A percentile compares a stretch with the other conserved stretches of the same genome.
These are phyloP conservation scores for Skeletonema marinoi DNA, from an alignment of 108 stramenopile genomes.

Conservation along the genomic window DNA sequence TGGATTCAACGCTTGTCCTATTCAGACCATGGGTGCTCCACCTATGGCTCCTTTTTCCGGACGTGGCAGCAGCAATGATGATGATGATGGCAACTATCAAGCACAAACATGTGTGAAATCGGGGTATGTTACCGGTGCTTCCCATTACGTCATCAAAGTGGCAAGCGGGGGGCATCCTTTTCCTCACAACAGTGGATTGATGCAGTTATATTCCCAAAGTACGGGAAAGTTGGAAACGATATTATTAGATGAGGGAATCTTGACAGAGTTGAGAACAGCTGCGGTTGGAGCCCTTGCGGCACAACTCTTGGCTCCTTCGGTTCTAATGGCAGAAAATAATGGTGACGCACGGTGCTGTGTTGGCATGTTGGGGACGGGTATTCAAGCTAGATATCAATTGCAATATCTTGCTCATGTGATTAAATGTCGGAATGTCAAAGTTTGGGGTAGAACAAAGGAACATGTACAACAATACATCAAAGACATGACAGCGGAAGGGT, in stretches of 20 bases:
- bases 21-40: conserved; percentile 72
- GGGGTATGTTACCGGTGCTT: conserved; percentile 62
- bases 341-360: conserved; percentile 17
- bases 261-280: conserved; percentile 77
- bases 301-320: conserved; percentile 45
- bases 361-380: conserved; percentile 71
- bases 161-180: conserved; percentile 69
- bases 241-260: conserved; percentile 66
- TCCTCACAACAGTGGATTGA: conserved; percentile 55
- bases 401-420: conserved; percentile 51
- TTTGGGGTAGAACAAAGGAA: conserved; percentile 58
- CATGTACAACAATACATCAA: conserved; percentile 36
- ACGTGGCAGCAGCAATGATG: background rate
- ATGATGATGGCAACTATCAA: conserved; percentile 49
- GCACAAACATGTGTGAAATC: conserved; percentile 72
- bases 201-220: conserved; percentile 72
- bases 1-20: conserved; percentile 64
- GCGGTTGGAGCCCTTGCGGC: conserved; percentile 75
- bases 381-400: conserved; percentile 75
- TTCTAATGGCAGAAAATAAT: background rate
- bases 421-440: conserved; percentile 51
- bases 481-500: conserved; percentile 64
- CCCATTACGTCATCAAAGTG: conserved; percentile 72
- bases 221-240: conserved; percentile 65
- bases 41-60: conserved; percentile 63